A percentile compares a stretch with the other conserved stretches of the same genome.
Conservation (phyloP, 2,329 filamentous ascomycete species). For the Dryadomyces sulphureus region DNA sequence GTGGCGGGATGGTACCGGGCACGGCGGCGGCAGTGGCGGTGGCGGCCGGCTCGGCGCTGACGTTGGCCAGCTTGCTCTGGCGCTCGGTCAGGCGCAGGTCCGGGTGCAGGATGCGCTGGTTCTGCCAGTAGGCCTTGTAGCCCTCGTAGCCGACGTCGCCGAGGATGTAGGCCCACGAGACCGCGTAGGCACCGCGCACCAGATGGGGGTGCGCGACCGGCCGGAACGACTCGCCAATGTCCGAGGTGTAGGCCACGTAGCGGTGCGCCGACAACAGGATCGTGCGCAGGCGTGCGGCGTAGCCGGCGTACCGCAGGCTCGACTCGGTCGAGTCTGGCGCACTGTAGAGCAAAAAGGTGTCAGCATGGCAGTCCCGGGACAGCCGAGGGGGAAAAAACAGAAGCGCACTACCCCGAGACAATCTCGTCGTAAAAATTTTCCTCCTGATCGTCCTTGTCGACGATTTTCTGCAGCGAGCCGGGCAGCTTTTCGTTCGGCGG, state of each 20-base stretch:
- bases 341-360: conserved; percentile 22
- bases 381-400: not conserved
- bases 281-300: conserved; percentile 71
- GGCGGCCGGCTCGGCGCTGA: conserved; percentile 13
- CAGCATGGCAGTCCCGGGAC: too few species aligned
- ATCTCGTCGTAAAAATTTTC: conserved; percentile 66
- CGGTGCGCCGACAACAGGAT: conserved; percentile 82
- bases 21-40: conserved; percentile 10
- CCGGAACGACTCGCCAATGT: conserved; percentile 92
- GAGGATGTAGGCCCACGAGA: conserved; percentile 84
- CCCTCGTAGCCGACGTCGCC: conserved; percentile 89
- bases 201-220: conserved; percentile 78
- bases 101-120: conserved; percentile 62
- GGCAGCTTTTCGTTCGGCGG: conserved; percentile 37
- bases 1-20: conserved; percentile 41
- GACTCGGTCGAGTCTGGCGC: conserved; percentile 70
- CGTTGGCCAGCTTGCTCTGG: conserved; percentile 32
- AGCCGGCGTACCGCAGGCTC: conserved; percentile 80
- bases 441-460: conserved; percentile 44
- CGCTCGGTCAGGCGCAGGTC: conserved; percentile 37
- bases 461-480: conserved; percentile 37
- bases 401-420: conserved; percentile 56
- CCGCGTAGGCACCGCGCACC: conserved; percentile 69
- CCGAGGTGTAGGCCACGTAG: conserved; percentile 93
- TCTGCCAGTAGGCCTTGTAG: conserved; percentile 85